Percentiles rank a stretch among this genome's conserved stretches.
Evolutionary conservation across 345 rosid genomes (phyloP).

Genomic region (Linum lewisii): DNA sequence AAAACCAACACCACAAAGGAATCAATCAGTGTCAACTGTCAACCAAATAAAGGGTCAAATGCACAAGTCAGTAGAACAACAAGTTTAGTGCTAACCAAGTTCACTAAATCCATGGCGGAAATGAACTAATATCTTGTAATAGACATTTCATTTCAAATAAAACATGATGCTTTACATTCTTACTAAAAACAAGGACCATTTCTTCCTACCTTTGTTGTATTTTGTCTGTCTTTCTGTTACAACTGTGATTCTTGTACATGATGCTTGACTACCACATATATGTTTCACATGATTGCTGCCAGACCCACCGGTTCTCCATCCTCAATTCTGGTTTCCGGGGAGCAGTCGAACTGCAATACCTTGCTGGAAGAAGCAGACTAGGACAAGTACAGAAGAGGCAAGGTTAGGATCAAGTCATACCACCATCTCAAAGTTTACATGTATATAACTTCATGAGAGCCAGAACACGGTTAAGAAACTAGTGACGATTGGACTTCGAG

Average conservation of each 20-base stretch:
- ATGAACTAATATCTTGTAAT: too few relatives aligned
- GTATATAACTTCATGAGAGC: too few relatives aligned
- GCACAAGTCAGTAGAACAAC: too few relatives aligned
- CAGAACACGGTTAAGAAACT: too few relatives aligned
- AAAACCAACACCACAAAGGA: neutral
- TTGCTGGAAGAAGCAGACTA: slow-evolving; percentile 37
- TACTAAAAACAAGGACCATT: too few relatives aligned
- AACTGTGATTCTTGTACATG: slow-evolving; percentile 13
- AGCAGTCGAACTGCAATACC: slow-evolving; percentile 41
- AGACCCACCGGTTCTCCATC: slow-evolving; percentile 56
- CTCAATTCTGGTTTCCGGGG: slow-evolving; percentile 38
- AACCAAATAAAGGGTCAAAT: too few relatives aligned
- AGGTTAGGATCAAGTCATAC: neutral
- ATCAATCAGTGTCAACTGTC: too few relatives aligned
- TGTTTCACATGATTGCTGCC: slow-evolving; percentile 54
- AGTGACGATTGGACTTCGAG: too few relatives aligned
- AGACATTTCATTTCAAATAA: too few relatives aligned
- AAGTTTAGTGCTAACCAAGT: too few relatives aligned
- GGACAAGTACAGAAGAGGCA: neutral
- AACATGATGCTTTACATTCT: too few relatives aligned
- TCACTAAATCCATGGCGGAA: too few relatives aligned
- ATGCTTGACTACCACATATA: slow-evolving; percentile 11
- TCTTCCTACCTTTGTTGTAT: neutral
- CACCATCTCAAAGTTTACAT: neutral
- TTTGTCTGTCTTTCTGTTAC: neutral